phyloP scores from a whole-genome alignment of 176 grass and related monocot species.

The Oryza meridionalis region DNA sequence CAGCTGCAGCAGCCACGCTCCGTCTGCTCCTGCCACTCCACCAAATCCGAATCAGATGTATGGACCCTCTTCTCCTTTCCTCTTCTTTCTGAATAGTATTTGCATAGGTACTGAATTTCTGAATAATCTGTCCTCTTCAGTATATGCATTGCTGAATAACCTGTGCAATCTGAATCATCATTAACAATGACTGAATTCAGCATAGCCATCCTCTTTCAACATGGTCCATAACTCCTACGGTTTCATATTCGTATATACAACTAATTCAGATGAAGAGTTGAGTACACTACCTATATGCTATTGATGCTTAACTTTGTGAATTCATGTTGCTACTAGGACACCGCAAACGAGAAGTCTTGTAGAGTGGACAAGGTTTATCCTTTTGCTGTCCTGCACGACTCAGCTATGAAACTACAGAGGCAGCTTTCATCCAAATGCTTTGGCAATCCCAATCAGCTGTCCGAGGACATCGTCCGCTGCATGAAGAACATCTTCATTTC shows the following conservation, averaged over 20 bases:
- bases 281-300: neutral
- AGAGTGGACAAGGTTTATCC: conserved; percentile 29
- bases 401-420: conserved; percentile 43
- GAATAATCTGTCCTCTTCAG: neutral
- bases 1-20: neutral
- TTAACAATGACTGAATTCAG: neutral
- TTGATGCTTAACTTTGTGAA: neutral
- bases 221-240: neutral
- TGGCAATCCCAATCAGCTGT: conserved; percentile 69
- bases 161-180: neutral
- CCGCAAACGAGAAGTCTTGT: neutral
- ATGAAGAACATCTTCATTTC: conserved; percentile 96
- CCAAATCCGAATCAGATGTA: conserved; percentile 38
- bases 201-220: no score
- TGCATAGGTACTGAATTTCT: neutral
- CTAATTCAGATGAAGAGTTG: neutral
- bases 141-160: neutral
- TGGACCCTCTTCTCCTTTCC: neutral
- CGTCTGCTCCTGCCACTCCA: conserved; percentile 43
- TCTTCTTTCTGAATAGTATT: neutral
- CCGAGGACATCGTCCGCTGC: conserved; percentile 82
- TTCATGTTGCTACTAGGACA: conserved; percentile 48
- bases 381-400: conserved; percentile 27
- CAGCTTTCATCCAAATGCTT: conserved; percentile 56
- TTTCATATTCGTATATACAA: neutral